phyloP scores from a whole-genome alignment of 495 filamentous ascomycete species.

The Penicillium canariense region DNA sequence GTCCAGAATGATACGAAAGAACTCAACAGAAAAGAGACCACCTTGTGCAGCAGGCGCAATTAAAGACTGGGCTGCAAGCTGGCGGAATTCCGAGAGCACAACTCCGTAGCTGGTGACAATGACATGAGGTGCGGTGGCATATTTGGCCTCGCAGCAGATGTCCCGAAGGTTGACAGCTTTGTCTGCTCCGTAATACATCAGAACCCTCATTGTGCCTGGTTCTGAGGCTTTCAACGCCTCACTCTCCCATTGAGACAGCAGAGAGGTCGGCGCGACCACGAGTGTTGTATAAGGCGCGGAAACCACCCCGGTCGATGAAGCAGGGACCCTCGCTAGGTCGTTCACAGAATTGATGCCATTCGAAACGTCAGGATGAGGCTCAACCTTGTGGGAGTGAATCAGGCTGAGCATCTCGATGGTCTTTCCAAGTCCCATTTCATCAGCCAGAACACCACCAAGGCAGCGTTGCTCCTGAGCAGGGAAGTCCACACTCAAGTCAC shows the following conservation, averaged over 20 bases:
- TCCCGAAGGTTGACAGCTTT: conserved; percentile 72
- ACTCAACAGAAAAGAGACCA: conserved; percentile 86
- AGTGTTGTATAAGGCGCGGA: conserved; percentile 85
- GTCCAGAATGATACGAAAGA: conserved; percentile 91
- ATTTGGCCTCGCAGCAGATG: conserved; percentile 67
- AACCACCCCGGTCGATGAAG: conserved; percentile 50
- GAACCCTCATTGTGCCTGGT: conserved; percentile 72
- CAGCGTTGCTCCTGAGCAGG: conserved; percentile 93
- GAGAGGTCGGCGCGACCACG: conserved; percentile 91
- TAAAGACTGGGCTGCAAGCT: conserved; percentile 53
- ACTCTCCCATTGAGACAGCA: conserved; percentile 93
- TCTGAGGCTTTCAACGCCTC: conserved; percentile 87
- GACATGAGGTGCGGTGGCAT: conserved; percentile 77
- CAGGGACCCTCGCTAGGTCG: conserved; percentile 57
- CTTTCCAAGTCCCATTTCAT: conserved; percentile 90
- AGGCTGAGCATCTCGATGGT: conserved; percentile 97
- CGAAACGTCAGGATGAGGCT: conserved; percentile 49
- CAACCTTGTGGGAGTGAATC: conserved; percentile 71
- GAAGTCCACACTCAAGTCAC: conserved; percentile 89
- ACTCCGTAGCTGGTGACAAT: conserved; percentile 96
- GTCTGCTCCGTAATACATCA: conserved; percentile 89
- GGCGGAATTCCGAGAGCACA: conserved; percentile 84
- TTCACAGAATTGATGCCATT: conserved; percentile 46
- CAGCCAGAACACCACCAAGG: conserved; percentile 87
- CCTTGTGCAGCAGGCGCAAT: conserved; percentile 58